These are phyloP conservation scores for Wolfiporia cocos DNA, from an alignment of 1,284 basidiomycete species.

Conservation along the genomic window DNA sequence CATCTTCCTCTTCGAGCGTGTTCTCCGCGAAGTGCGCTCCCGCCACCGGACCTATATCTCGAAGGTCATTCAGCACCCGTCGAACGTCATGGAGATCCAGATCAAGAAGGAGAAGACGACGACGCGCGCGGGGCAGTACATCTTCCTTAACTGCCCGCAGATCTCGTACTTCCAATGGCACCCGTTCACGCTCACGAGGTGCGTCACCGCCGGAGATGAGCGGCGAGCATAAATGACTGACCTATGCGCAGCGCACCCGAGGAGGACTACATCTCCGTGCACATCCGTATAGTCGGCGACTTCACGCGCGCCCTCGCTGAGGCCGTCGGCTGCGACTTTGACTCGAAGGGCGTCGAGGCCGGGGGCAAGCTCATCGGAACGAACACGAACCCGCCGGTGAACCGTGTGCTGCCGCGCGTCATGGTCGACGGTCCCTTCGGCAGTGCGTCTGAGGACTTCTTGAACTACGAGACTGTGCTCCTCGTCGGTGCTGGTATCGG, in stretches of 20 bases:
- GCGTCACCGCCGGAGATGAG: conserved; percentile 12
- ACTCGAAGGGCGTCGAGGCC: conserved; percentile 43
- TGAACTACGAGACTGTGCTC: conserved; percentile 81
- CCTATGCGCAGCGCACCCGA: conserved; percentile 68
- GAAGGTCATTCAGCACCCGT: conserved; percentile 91
- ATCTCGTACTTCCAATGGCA: conserved; percentile 94
- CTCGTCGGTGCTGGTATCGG: conserved; percentile 89
- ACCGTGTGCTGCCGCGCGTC: conserved; percentile 73
- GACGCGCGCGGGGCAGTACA: conserved; percentile 80
- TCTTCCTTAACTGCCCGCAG: conserved; percentile 83
- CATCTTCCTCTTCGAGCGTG: conserved; percentile 80
- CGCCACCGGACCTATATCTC: conserved; percentile 85
- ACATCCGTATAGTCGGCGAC: conserved; percentile 84
- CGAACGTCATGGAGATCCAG: conserved; percentile 85
- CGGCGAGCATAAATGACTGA: too few relatives aligned
- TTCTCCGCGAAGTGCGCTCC: conserved; percentile 82
- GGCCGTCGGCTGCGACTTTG: conserved; percentile 80
- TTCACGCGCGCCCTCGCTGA: conserved; percentile 79
- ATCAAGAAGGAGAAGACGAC: conserved; percentile 90
- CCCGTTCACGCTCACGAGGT: conserved; percentile 86
- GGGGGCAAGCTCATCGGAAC: conserved; percentile 58
- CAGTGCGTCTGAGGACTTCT: conserved; percentile 78
- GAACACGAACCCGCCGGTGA: conserved; percentile 52
- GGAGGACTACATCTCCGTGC: conserved; percentile 87
- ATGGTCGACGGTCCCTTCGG: conserved; percentile 92